phyloP scores from a whole-genome alignment of 208 protist species.

The Wallacemonas sp. region DNA sequence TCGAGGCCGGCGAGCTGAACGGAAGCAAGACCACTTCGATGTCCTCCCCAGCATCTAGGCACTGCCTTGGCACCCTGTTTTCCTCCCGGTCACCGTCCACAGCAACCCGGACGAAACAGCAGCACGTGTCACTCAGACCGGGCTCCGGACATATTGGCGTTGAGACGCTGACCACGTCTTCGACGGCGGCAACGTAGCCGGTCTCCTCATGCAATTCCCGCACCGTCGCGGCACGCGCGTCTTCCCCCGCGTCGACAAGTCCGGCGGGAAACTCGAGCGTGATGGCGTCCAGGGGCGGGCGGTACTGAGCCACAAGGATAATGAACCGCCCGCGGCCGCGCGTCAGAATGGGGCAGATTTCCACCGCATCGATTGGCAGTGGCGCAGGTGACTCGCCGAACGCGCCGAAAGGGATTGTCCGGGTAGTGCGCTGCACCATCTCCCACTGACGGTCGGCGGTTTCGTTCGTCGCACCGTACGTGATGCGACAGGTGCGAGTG shows the following conservation, averaged over 20 bases:
- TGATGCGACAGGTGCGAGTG: constrained; percentile 24
- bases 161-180: constrained; percentile 40
- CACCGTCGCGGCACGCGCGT: constrained; percentile 46
- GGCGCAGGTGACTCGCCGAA: constrained; percentile 33
- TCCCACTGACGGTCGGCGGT: constrained; percentile 40
- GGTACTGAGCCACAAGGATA: constrained; percentile 82
- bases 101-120: constrained; percentile 45
- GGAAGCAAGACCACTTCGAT: constrained; percentile 77
- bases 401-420: constrained; percentile 23
- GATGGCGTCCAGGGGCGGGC: constrained; percentile 66
- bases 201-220: constrained; percentile 86
- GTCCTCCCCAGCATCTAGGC: constrained; percentile 70
- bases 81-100: constrained; percentile 47
- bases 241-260: constrained; percentile 68
- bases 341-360: constrained; percentile 64
- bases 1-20: constrained; percentile 2
- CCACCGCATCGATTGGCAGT: constrained; percentile 56
- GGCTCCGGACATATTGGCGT: constrained; percentile 53
- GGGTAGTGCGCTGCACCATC: constrained; percentile 61
- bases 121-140: constrained; percentile 71
- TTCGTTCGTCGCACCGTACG: constrained; percentile 18
- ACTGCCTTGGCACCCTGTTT: constrained; percentile 53
- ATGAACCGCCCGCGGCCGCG: constrained; percentile 32
- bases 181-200: constrained; percentile 47
- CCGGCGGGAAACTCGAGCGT: constrained; percentile 83